Evolutionary conservation across 257 asterid species (phyloP), one percentile per base, ranked within the genome.

Genomic region (Capsicum pubescens): DNA sequence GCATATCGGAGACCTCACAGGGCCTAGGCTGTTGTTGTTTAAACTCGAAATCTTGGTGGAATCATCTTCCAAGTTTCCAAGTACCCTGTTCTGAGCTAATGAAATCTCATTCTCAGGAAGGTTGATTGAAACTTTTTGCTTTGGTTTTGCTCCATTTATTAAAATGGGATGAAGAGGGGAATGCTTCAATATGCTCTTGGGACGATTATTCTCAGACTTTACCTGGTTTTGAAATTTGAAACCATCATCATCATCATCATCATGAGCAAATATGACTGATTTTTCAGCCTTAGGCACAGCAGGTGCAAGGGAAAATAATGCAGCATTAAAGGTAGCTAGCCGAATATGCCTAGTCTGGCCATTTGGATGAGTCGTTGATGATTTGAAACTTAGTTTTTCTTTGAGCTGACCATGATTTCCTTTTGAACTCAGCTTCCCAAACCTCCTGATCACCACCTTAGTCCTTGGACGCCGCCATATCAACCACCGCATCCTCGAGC

Each of bases 251-350:
- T 81, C 83, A 10, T 87, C 89, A 2, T 86, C 84, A 17, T 88
- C 92, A 3, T 85, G 91, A 79, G 86, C 54, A 39, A 87, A 85
- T 74, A 84, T 63, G 35, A 86, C 79, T 3, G 94, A 80, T 9
- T 89, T 85, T 52, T 93, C 92, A 19, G 92, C 68, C 46, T 84
- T 88, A 0, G 94, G 94, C 63, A 94, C 87, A 55, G 98, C 99
- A 2, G 98, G 93, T 1, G 99, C 99, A 11, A 94, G 98, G 60
- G 99, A 92, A 67, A 96, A 96, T 63, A 96, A 39, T 70, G 99
- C 99, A 16, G 94, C 94, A 80, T 96, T 96, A 88, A 96, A 96
- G 19, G 98, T 85, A 35, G 98, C 98, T 19, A 96, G 81, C n/a
- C 98, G 91, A 69, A 96, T 84, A 56, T 95, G 90, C 88, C 83